These are phyloP conservation scores for Cercis canadensis DNA, from an alignment of 306 rosid genomes.

Conservation along the genomic window DNA sequence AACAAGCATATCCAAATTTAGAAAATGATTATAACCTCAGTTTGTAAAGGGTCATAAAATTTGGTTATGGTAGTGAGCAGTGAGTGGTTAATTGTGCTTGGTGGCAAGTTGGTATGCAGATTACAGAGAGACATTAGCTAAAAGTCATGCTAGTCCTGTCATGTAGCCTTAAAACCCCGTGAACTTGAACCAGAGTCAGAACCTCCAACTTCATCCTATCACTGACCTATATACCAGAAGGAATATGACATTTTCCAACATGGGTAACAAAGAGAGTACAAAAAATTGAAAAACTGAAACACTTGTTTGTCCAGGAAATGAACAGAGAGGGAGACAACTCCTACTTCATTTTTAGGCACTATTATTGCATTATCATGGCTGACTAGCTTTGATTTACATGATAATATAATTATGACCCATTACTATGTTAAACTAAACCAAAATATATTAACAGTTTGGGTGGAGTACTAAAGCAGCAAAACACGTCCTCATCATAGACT, in stretches of 20 bases:
- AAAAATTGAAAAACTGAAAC: background rate
- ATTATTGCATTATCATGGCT: too few relatives aligned
- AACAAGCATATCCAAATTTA: slow-evolving; percentile 23
- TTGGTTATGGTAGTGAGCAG: background rate
- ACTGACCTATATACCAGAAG: too few relatives aligned
- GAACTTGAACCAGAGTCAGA: slow-evolving; percentile 8
- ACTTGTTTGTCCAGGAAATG: slow-evolving; percentile 4
- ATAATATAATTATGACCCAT: too few relatives aligned
- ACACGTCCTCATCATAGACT: too few relatives aligned
- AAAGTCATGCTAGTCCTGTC: slow-evolving; percentile 18
- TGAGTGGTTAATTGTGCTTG: background rate
- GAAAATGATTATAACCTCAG: background rate
- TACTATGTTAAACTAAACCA: too few relatives aligned
- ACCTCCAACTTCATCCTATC: slow-evolving; percentile 2
- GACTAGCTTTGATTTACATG: too few relatives aligned
- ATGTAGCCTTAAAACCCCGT: slow-evolving; percentile 19
- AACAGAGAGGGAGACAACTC: background rate
- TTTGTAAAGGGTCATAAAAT: background rate
- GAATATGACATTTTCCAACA: slow-evolving; percentile 24
- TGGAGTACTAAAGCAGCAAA: too few relatives aligned
- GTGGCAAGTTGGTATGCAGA: background rate
- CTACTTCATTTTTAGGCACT: too few relatives aligned
- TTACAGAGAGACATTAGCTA: slow-evolving; percentile 5
- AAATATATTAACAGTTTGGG: too few relatives aligned
- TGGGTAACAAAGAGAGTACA: background rate